Evolutionary conservation across 257 asterid genomes (phyloP).

Genomic region (Coffea canephora): DNA sequence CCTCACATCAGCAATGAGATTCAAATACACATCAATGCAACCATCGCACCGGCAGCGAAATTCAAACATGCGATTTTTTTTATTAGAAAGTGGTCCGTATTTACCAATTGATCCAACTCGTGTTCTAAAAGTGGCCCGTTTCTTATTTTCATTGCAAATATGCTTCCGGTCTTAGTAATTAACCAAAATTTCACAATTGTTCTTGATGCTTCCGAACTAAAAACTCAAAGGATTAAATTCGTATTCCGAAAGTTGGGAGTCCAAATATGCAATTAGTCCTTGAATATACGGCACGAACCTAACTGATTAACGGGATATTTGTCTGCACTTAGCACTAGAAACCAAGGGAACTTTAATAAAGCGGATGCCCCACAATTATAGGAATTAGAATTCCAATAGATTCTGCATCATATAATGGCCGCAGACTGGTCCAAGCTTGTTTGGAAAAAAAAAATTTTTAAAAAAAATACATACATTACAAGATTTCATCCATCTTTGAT

Average conservation of each 20-base stretch:
- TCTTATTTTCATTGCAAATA: background rate
- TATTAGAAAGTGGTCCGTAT: too few relatives aligned
- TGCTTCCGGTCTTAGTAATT: too few relatives aligned
- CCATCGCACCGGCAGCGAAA: too few relatives aligned
- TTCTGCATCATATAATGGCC: constrained; percentile 7
- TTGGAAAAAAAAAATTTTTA: background rate
- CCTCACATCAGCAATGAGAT: too few relatives aligned
- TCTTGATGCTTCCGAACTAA: background rate
- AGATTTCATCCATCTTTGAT: background rate
- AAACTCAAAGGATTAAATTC: background rate
- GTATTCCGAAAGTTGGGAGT: background rate
- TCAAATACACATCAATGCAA: too few relatives aligned
- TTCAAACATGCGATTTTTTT: too few relatives aligned
- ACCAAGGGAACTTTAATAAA: background rate
- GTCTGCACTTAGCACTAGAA: background rate
- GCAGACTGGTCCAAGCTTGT: background rate
- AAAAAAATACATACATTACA: background rate
- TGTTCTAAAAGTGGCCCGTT: too few relatives aligned
- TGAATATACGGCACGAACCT: background rate
- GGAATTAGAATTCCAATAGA: background rate
- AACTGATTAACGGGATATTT: background rate
- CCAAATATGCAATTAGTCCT: background rate
- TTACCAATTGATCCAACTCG: too few relatives aligned
- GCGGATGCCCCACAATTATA: constrained; percentile 3
- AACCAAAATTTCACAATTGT: background rate